These are phyloP conservation scores for Xanthoceras sorbifolium DNA, from an alignment of 345 rosid species.

Conservation along the genomic window DNA sequence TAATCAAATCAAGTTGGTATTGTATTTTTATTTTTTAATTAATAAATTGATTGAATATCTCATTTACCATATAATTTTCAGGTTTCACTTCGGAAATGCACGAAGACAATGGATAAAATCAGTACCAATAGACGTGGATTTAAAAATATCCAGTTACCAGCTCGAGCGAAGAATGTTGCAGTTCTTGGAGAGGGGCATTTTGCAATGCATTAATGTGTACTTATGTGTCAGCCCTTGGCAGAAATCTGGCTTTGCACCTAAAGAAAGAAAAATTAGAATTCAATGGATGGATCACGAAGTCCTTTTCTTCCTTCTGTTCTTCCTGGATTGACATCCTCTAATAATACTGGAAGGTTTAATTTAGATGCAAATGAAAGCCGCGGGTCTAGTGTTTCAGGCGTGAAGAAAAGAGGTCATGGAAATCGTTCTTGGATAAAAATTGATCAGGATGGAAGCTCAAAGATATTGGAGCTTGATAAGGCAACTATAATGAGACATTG, in stretches of 20 bases:
- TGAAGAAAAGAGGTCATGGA: conserved; percentile 87
- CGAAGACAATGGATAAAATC: conserved; percentile 18
- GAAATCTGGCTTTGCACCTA: conserved; percentile 25
- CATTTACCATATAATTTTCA: not conserved
- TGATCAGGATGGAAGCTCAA: conserved; percentile 64
- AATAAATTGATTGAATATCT: not conserved
- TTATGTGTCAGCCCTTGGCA: conserved; percentile 22
- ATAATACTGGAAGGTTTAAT: conserved; percentile 42
- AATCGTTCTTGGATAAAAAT: conserved; percentile 94
- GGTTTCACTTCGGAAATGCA: conserved; percentile 28
- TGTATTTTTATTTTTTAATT: not conserved
- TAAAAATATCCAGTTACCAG: conserved; percentile 11
- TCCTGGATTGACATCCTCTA: conserved; percentile 38
- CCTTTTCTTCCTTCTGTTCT: conserved; percentile 28
- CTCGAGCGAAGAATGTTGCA: conserved; percentile 15
- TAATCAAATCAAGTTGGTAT: not conserved
- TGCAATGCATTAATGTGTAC: conserved; percentile 23
- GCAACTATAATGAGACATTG: conserved; percentile 89
- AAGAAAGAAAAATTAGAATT: conserved; percentile 22
- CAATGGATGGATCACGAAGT: conserved; percentile 56
- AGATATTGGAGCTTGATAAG: conserved; percentile 78
- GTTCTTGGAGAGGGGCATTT: conserved; percentile 14
- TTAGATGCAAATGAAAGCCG: conserved; percentile 45
- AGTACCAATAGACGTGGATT: conserved; percentile 3
- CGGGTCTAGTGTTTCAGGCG: conserved; percentile 43